A percentile compares a stretch with the other conserved stretches of the same genome.
Evolutionary conservation across 163 green algal species (phyloP).

Genomic region (Scenedesmus sp.): DNA sequence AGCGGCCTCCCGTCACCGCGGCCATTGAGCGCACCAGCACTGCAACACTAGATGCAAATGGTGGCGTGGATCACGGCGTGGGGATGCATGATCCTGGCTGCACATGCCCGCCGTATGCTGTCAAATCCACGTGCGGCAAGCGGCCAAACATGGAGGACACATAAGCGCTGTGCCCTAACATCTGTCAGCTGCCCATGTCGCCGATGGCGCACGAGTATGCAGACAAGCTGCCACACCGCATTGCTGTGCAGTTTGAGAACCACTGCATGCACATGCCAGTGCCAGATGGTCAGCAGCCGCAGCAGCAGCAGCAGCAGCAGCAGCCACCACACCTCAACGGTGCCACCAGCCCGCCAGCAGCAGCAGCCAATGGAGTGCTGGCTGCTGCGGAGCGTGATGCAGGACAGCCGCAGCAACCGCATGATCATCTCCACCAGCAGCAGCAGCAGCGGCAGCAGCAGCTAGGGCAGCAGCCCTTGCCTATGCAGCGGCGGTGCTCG

Average conservation of each 20-base stretch:
- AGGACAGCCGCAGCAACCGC: slow-evolving; percentile 20
- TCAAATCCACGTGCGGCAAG: slow-evolving; percentile 88
- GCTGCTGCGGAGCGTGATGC: background rate
- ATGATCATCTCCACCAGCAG: no score
- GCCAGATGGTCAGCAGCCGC: background rate
- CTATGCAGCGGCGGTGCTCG: background rate
- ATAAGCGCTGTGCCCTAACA: slow-evolving; percentile 82
- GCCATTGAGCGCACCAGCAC: slow-evolving; percentile 38
- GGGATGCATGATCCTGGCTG: slow-evolving; percentile 30
- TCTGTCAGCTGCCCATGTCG: slow-evolving; percentile 80
- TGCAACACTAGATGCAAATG: slow-evolving; percentile 17
- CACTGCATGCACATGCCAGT: slow-evolving; percentile 17
- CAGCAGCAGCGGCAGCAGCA: slow-evolving; percentile 30
- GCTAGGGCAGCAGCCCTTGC: background rate
- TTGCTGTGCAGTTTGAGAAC: slow-evolving; percentile 78
- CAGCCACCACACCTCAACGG: background rate
- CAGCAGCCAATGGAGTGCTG: background rate
- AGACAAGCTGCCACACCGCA: slow-evolving; percentile 84
- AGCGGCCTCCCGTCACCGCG: background rate
- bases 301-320: background rate
- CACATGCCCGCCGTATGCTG: slow-evolving; percentile 79
- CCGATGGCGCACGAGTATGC: slow-evolving; percentile 44
- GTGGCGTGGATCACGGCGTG: slow-evolving; percentile 42
- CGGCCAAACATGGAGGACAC: slow-evolving; percentile 94
- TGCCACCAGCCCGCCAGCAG: slow-evolving; percentile 25